Conservation (phyloP, 345 rosid genomes). For the Capsella bursapastoris region DNA sequence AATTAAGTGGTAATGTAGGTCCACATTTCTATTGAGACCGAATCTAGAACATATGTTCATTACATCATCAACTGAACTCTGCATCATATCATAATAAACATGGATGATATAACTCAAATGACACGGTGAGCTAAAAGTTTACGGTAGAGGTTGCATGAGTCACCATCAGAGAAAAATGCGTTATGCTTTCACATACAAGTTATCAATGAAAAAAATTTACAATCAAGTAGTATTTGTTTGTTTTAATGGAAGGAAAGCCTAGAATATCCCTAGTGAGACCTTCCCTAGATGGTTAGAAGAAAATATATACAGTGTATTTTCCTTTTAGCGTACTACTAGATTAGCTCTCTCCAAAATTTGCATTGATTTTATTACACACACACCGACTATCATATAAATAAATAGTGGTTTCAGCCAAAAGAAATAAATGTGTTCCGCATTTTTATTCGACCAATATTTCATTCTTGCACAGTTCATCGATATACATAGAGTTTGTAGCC, state of each 20-base stretch:
- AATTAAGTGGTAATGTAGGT: neutral
- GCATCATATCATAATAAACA: neutral
- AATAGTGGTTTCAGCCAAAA: neutral
- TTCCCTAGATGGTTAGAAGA: neutral
- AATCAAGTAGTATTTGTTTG: neutral
- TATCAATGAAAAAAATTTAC: neutral
- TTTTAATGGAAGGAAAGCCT: neutral
- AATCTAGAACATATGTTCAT: neutral
- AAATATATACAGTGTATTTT: neutral
- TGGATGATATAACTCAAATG: neutral
- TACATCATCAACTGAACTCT: neutral
- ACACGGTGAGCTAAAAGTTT: neutral
- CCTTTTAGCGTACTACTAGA: neutral
- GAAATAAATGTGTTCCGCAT: constrained; percentile 1
- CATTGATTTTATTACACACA: neutral
- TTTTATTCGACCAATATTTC: constrained; percentile 33
- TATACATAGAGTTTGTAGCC: neutral
- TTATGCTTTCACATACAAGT: neutral
- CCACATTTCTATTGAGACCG: neutral
- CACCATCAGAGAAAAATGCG: neutral
- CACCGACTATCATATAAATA: neutral
- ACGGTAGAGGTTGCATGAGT: neutral
- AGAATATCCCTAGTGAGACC: neutral
- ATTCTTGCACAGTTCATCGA: constrained; percentile 29
- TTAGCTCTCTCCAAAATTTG: neutral